These are phyloP conservation scores for Cucumis hystrix DNA, from an alignment of 306 rosid genomes.

Conservation along the genomic window DNA sequence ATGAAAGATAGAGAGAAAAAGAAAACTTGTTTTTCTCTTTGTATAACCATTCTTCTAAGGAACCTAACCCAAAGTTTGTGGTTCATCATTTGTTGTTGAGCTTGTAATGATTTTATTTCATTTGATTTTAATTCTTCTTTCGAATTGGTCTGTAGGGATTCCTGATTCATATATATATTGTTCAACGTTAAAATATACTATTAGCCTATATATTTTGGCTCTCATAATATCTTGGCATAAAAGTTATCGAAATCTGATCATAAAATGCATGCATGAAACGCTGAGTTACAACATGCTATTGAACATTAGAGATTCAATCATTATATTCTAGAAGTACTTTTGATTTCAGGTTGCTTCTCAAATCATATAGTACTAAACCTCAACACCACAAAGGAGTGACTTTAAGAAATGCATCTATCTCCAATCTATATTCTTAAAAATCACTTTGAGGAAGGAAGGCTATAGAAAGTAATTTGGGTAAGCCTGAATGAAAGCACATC, in stretches of 20 bases:
- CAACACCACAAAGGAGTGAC: not conserved
- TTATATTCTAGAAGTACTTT: not conserved
- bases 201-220: not conserved
- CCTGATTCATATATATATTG: not conserved
- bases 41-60: not conserved
- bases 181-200: not conserved
- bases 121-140: not conserved
- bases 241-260: not conserved
- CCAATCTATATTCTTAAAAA: not conserved
- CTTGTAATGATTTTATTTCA: not conserved
- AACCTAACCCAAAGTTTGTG: not conserved
- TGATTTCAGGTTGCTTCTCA: not conserved
- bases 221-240: not conserved
- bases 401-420: not conserved
- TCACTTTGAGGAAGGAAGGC: not conserved
- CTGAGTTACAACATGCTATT: not conserved
- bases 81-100: not conserved
- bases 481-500: not conserved
- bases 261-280: not conserved
- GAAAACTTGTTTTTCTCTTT: not conserved
- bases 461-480: not conserved
- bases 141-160: not conserved
- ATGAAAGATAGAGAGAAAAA: slow-evolving; percentile 19
- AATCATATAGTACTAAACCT: not conserved
- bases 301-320: not conserved